These are phyloP conservation scores for Smallanthus sonchifolius DNA, from an alignment of 129 eudicot species.

Conservation along the genomic window DNA sequence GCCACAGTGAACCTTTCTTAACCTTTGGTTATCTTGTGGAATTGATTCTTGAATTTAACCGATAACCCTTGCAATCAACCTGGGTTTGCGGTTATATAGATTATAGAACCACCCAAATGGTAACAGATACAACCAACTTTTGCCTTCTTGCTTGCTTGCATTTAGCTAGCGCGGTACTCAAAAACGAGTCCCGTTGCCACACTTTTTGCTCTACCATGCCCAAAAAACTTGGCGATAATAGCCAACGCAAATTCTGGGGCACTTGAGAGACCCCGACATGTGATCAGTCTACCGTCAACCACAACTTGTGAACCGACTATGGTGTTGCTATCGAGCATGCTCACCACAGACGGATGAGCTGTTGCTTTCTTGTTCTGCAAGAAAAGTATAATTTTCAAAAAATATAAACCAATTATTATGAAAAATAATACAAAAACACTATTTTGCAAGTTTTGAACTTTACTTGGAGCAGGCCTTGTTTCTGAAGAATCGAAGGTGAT, in stretches of 20 bases:
- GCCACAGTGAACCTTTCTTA: constrained; percentile 13
- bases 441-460: constrained; percentile 1
- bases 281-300: constrained; percentile 74
- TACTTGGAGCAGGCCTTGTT: constrained; percentile 77
- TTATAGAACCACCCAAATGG: constrained; percentile 8
- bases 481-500: constrained; percentile 56
- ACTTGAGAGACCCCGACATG: constrained; percentile 63
- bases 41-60: constrained; percentile 2
- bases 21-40: constrained; percentile 8
- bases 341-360: constrained; percentile 46
- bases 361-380: constrained; percentile 60
- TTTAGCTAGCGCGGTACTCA: constrained; percentile 53
- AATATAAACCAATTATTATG: background rate
- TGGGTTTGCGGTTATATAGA: constrained; percentile 4
- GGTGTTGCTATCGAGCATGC: constrained; percentile 25
- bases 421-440: background rate
- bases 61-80: constrained; percentile 18
- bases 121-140: background rate
- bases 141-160: background rate
- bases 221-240: constrained; percentile 81
- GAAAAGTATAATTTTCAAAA: background rate
- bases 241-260: constrained; percentile 66
- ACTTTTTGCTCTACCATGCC: constrained; percentile 82
- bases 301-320: constrained; percentile 52
- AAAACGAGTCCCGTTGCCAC: constrained; percentile 96